Conservation (phyloP, 305 asterid species). For the Andrographis paniculata region DNA sequence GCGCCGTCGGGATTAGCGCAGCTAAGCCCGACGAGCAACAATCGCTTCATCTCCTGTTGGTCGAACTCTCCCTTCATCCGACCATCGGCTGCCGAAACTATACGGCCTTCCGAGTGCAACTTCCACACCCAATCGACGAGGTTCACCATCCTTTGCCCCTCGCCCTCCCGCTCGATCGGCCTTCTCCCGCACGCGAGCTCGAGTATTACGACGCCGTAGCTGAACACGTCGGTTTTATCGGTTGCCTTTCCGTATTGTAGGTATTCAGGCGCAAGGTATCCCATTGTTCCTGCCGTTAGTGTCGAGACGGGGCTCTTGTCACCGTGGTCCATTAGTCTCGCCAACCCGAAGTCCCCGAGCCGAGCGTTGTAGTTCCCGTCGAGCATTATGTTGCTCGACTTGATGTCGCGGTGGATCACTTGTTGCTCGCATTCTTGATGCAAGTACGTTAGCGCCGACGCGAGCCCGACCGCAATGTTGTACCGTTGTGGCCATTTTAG, state of each 20-base stretch:
- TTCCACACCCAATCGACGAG: constrained; percentile 50
- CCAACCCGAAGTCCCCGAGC: constrained; percentile 44
- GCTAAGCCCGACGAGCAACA: constrained; percentile 38
- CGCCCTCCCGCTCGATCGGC: constrained; percentile 42
- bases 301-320: constrained; percentile 49
- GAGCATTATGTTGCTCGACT: constrained; percentile 44
- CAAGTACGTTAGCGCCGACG: constrained; percentile 38
- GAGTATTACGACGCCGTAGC: constrained; percentile 36
- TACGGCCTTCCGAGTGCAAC: constrained; percentile 29
- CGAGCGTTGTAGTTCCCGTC: constrained; percentile 35
- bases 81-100: constrained; percentile 24
- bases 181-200: constrained; percentile 43
- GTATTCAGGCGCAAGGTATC: constrained; percentile 42
- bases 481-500: constrained; percentile 36
- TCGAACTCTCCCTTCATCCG: constrained; percentile 28
- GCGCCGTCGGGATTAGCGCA: constrained; percentile 38
- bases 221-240: constrained; percentile 39
- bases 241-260: constrained; percentile 48
- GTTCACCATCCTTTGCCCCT: constrained; percentile 34
- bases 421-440: constrained; percentile 58
- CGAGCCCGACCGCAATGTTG: constrained; percentile 41
- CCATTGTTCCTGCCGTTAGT: constrained; percentile 52
- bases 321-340: constrained; percentile 49
- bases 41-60: constrained; percentile 25
- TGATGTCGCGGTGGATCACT: constrained; percentile 46